These are phyloP conservation scores for Lotus japonicus DNA, from an alignment of 306 rosid species.

Conservation along the genomic window DNA sequence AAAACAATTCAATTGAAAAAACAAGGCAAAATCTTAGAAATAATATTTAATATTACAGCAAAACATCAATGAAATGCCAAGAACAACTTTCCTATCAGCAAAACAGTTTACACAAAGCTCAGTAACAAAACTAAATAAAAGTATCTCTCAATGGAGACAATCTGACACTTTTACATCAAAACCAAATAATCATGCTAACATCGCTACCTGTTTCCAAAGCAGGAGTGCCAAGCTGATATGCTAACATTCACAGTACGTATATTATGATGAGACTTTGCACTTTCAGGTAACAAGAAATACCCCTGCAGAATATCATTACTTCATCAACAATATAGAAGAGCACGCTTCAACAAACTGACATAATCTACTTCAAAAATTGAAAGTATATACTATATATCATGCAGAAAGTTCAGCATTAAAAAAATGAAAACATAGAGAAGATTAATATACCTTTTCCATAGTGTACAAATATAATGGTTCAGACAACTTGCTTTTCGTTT, in stretches of 20 bases:
- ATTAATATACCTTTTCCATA: slow-evolving; percentile 71
- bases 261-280: slow-evolving; percentile 76
- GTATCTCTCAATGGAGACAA: background rate
- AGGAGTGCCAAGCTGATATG: slow-evolving; percentile 88
- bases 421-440: background rate
- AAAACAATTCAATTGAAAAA: background rate
- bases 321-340: slow-evolving; percentile 15
- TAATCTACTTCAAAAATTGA: slow-evolving; percentile 6
- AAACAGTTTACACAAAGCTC: background rate
- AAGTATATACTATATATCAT: background rate
- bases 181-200: background rate
- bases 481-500: slow-evolving; percentile 66
- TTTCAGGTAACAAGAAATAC: slow-evolving; percentile 90
- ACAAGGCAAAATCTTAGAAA: background rate
- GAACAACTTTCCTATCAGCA: slow-evolving; percentile 1
- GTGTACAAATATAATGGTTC: slow-evolving; percentile 93
- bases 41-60: background rate
- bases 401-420: background rate
- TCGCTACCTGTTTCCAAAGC: slow-evolving; percentile 91
- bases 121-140: background rate
- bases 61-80: slow-evolving; percentile 18
- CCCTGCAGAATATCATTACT: slow-evolving; percentile 50
- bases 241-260: slow-evolving; percentile 81
- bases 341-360: slow-evolving; percentile 17
- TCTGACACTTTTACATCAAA: slow-evolving; percentile 3